A percentile compares a stretch with the other conserved stretches of the same genome.
Evolutionary conservation across 2,329 filamentous ascomycete genomes (phyloP).

Genomic region (Herpomyces periplanetae): DNA sequence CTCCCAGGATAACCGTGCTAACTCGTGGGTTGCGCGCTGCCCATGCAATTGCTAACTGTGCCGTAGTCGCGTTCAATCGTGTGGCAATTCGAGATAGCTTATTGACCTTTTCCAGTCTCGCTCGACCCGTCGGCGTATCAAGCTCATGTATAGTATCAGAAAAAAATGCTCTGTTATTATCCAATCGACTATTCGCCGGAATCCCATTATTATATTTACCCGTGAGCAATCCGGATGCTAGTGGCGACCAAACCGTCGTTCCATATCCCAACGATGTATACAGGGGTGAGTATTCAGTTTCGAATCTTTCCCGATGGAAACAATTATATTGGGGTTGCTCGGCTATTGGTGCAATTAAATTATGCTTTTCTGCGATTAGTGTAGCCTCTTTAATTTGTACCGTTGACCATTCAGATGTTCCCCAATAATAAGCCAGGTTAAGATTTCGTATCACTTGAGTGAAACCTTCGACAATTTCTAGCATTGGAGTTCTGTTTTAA

Average conservation of each 20-base stretch:
- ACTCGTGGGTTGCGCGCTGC: constrained; percentile 17
- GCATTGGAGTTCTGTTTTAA: constrained; percentile 14
- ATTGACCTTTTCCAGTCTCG: constrained; percentile 17
- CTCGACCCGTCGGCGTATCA: constrained; percentile 12
- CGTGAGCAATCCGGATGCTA: constrained; percentile 16
- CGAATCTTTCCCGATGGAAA: constrained; percentile 19
- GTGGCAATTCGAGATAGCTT: constrained; percentile 13
- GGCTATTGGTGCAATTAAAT: constrained; percentile 19
- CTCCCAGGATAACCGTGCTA: constrained; percentile 16
- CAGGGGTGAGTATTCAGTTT: constrained; percentile 18
- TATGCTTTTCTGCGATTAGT: constrained; percentile 14
- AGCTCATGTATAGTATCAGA: constrained; percentile 14
- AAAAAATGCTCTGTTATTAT: constrained; percentile 17
- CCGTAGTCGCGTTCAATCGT: constrained; percentile 10
- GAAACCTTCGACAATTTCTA: constrained; percentile 18
- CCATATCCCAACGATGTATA: constrained; percentile 17
- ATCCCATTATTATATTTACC: constrained; percentile 24
- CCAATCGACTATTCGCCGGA: constrained; percentile 18
- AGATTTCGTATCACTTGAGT: constrained; percentile 14
- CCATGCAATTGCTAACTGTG: constrained; percentile 18
- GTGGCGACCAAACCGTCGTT: constrained; percentile 15
- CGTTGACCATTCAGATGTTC: constrained; percentile 19
- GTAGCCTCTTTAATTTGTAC: constrained; percentile 18
- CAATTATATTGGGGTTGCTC: constrained; percentile 21
- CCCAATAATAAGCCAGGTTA: constrained; percentile 21